These are phyloP conservation scores for Talaromyces liani DNA, from an alignment of 495 filamentous ascomycete genomes.

Conservation along the genomic window DNA sequence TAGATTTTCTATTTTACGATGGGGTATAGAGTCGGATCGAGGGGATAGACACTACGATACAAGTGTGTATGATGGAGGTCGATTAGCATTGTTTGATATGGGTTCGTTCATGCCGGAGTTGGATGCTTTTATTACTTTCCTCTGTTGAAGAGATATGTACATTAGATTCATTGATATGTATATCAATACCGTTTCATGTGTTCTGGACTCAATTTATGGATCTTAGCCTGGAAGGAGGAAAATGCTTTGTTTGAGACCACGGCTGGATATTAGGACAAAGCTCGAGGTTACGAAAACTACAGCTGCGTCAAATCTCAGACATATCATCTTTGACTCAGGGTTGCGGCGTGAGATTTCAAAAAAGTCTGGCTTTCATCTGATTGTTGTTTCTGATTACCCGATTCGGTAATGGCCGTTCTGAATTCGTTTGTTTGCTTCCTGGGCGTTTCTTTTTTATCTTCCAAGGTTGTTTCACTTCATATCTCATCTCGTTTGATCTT, in stretches of 20 bases:
- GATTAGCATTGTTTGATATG: not conserved
- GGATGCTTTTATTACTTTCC: not conserved
- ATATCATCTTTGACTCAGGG: not conserved
- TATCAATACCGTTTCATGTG: not conserved
- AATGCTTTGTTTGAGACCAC: too few relatives aligned
- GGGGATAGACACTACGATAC: not conserved
- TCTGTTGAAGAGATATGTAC: not conserved
- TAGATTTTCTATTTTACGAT: constrained; percentile 24
- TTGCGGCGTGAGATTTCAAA: not conserved
- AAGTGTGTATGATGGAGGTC: not conserved
- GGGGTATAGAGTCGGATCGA: not conserved
- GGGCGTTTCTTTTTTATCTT: not conserved
- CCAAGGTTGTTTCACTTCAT: not conserved
- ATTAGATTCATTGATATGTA: not conserved
- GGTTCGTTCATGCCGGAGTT: not conserved
- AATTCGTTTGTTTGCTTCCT: not conserved
- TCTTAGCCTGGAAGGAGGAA: too few relatives aligned
- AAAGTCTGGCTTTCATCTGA: not conserved
- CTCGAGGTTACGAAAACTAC: too few relatives aligned
- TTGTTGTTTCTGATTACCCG: not conserved
- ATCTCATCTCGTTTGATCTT: not conserved
- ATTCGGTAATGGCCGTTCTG: not conserved
- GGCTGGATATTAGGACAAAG: too few relatives aligned
- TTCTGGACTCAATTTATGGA: not conserved
- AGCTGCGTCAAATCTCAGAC: not conserved